Conservation (phyloP, 1,284 basidiomycete genomes). For the Cryptococcus jaspeensis region DNA sequence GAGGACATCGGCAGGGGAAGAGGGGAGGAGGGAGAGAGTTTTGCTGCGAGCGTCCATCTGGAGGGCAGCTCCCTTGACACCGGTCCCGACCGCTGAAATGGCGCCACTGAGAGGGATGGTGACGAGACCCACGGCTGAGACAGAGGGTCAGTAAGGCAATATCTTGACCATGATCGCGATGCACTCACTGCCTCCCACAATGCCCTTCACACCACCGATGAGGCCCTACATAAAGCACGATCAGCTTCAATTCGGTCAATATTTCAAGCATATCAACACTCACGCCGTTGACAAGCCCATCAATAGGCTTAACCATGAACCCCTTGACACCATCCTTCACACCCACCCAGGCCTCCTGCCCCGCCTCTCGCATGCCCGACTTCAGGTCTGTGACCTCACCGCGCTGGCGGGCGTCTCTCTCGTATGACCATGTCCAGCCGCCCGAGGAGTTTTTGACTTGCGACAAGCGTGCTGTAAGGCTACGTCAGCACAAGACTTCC, state of each 20-base stretch:
- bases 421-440: constrained; percentile 1
- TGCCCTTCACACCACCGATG: not conserved
- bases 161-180: not conserved
- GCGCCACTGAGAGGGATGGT: not conserved
- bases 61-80: not conserved
- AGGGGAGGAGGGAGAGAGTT: not conserved
- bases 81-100: not conserved
- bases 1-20: not conserved
- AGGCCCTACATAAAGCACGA: too few relatives aligned
- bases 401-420: not conserved
- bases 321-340: constrained; percentile 5
- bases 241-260: too few relatives aligned
- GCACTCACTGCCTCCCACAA: not conserved
- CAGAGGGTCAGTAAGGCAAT: not conserved
- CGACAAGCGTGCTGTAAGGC: too few relatives aligned
- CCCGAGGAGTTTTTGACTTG: not conserved
- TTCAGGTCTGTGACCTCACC: constrained; percentile 1
- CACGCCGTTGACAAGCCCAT: not conserved
- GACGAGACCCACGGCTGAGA: not conserved
- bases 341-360: not conserved
- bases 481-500: too few relatives aligned
- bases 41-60: not conserved
- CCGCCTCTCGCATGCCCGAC: constrained; percentile 2
- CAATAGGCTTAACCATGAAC: not conserved
- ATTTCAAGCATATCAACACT: too few relatives aligned